A percentile compares a stretch with the other conserved stretches of the same genome.
phyloP scores from a whole-genome alignment of 306 rosid genomes.

The Albizia julibrissin region DNA sequence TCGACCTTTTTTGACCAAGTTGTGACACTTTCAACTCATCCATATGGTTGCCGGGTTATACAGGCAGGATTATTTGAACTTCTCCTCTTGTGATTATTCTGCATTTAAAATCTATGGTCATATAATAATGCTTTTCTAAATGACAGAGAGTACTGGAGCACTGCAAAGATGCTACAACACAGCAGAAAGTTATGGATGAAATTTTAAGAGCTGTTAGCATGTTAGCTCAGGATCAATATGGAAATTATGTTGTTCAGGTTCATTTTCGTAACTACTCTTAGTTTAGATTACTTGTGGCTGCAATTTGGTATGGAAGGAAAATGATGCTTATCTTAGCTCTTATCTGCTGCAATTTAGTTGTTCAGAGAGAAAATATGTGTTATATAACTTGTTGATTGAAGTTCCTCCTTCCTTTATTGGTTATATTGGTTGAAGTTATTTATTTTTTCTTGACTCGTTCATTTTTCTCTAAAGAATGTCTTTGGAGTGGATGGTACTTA shows the following conservation, averaged over 20 bases:
- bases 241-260: slow-evolving; percentile 97
- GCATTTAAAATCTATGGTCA: not conserved
- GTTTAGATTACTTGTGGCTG: not conserved
- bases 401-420: not conserved
- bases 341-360: not conserved
- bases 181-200: slow-evolving; percentile 90
- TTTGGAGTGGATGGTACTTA: not conserved
- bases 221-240: slow-evolving; percentile 98
- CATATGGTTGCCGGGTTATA: slow-evolving; percentile 95
- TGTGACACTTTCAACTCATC: slow-evolving; percentile 90
- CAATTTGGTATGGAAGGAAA: not conserved
- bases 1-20: slow-evolving; percentile 91
- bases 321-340: not conserved
- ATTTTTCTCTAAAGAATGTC: not conserved
- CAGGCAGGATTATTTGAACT: slow-evolving; percentile 49
- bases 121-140: slow-evolving; percentile 3
- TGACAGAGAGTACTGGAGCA: slow-evolving; percentile 93
- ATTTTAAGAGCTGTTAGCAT: slow-evolving; percentile 90
- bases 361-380: not conserved
- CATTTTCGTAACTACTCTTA: slow-evolving; percentile 15
- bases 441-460: not conserved
- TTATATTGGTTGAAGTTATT: not conserved
- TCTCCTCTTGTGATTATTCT: not conserved
- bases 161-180: slow-evolving; percentile 66
- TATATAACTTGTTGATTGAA: not conserved